These are phyloP conservation scores for Rasamsonia emersonii DNA, from an alignment of 2,329 filamentous ascomycete species.

Conservation along the genomic window DNA sequence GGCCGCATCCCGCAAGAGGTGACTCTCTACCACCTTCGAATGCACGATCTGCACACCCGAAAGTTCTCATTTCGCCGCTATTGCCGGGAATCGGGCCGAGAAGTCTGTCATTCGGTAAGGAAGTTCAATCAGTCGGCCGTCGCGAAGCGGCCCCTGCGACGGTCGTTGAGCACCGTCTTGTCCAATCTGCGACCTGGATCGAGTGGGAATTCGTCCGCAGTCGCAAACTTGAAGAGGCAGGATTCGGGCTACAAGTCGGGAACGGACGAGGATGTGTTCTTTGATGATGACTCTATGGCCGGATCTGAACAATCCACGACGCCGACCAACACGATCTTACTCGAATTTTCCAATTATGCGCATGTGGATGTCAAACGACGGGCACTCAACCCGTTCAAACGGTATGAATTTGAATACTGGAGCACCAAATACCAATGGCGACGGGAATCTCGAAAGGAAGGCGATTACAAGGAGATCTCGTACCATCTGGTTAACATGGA, in stretches of 20 bases:
- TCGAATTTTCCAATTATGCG: slow-evolving; percentile 97
- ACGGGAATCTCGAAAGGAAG: slow-evolving; percentile 60
- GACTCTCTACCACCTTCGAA: slow-evolving; percentile 85
- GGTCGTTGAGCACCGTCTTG: slow-evolving; percentile 53
- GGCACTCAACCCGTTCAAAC: slow-evolving; percentile 58
- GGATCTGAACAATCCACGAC: slow-evolving; percentile 17
- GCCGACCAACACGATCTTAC: slow-evolving; percentile 70
- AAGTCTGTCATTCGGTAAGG: slow-evolving; percentile 77
- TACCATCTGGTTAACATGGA: slow-evolving; percentile 71
- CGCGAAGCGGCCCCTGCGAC: slow-evolving; percentile 45
- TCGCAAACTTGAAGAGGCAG: slow-evolving; percentile 42
- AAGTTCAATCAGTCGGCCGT: slow-evolving; percentile 53
- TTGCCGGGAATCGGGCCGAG: slow-evolving; percentile 82
- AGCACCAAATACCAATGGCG: slow-evolving; percentile 78
- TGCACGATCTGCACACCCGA: slow-evolving; percentile 79
- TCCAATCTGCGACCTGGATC: slow-evolving; percentile 49
- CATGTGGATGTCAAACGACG: slow-evolving; percentile 72
- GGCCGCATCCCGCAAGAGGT: slow-evolving; percentile 54
- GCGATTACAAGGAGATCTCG: slow-evolving; percentile 55
- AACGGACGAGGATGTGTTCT: slow-evolving; percentile 32
- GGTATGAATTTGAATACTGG: slow-evolving; percentile 94
- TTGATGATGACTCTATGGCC: slow-evolving; percentile 12
- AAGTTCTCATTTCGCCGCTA: slow-evolving; percentile 89
- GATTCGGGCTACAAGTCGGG: slow-evolving; percentile 51
- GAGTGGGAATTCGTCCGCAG: slow-evolving; percentile 38